These are phyloP conservation scores for Colletotrichum musae DNA, from an alignment of 2,329 filamentous ascomycete genomes.

Conservation along the genomic window DNA sequence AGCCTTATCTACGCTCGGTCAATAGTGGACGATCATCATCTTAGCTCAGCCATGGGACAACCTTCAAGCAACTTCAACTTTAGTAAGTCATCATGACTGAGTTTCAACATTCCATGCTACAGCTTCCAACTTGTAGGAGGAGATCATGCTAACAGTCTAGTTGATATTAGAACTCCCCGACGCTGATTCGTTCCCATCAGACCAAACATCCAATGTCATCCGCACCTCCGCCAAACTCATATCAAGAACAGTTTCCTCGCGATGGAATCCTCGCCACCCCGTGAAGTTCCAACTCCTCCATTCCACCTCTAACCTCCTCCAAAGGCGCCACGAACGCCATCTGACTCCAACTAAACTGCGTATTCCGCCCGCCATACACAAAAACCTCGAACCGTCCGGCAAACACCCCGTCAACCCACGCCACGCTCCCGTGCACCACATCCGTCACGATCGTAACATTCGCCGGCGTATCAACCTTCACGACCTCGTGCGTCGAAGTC, in stretches of 20 bases:
- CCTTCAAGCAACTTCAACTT: too few relatives aligned
- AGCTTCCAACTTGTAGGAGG: too few relatives aligned
- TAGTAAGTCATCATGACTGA: too few relatives aligned
- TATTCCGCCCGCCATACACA: constrained; percentile 67
- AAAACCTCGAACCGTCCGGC: constrained; percentile 68
- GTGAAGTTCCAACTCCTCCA: constrained; percentile 4
- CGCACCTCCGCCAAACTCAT: too few relatives aligned
- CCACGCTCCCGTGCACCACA: constrained; percentile 60
- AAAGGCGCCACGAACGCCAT: constrained; percentile 70
- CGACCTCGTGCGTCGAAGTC: constrained; percentile 58
- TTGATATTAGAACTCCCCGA: too few relatives aligned
- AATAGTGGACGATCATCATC: not conserved
- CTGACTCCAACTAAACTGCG: constrained; percentile 67
- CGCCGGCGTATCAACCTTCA: constrained; percentile 51
- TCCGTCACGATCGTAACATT: constrained; percentile 60
- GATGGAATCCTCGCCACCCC: not conserved
- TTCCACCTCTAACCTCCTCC: constrained; percentile 42
- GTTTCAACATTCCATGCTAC: too few relatives aligned
- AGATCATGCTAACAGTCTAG: too few relatives aligned
- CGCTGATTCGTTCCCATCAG: too few relatives aligned
- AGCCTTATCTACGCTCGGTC: not conserved
- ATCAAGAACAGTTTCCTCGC: not conserved
- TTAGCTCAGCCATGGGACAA: too few relatives aligned
- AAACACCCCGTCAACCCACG: constrained; percentile 62
- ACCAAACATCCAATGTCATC: too few relatives aligned